Percentiles rank a stretch among this genome's conserved stretches.
phyloP scores from a whole-genome alignment of 768 basidiomycete genomes.

The Cantharellus cinnabarinus region DNA sequence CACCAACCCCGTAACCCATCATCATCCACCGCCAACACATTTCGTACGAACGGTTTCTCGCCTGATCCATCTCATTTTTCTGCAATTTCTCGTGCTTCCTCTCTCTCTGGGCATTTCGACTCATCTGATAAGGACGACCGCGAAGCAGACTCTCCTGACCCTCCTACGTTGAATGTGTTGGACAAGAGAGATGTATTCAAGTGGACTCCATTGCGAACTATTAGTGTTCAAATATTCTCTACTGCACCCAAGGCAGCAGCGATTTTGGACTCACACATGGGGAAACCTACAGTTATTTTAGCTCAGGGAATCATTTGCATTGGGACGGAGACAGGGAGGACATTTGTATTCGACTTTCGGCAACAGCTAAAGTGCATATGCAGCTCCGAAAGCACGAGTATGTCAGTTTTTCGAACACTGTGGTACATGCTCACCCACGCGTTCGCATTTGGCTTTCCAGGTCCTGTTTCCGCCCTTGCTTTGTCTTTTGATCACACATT shows the following conservation, averaged over 20 bases:
- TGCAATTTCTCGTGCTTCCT: conserved; percentile 48
- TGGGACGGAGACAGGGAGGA: conserved; percentile 61
- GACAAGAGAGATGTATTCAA: conserved; percentile 36
- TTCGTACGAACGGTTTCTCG: conserved; percentile 23
- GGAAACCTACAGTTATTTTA: conserved; percentile 59
- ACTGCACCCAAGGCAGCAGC: conserved; percentile 36
- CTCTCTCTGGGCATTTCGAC: conserved; percentile 29
- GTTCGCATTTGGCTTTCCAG: conserved; percentile 33
- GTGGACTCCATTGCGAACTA: conserved; percentile 48
- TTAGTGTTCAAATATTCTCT: conserved; percentile 37
- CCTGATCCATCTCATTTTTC: conserved; percentile 46
- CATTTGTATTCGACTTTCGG: conserved; percentile 76
- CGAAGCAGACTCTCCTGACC: conserved; percentile 3
- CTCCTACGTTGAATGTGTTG: not conserved
- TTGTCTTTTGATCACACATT: conserved; percentile 89
- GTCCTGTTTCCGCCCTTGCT: conserved; percentile 72
- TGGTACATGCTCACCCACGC: conserved; percentile 10
- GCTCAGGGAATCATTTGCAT: conserved; percentile 79
- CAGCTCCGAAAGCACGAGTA: conserved; percentile 48
- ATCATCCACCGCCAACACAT: conserved; percentile 26
- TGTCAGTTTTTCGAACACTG: not conserved
- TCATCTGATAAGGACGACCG: conserved; percentile 13
- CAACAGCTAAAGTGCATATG: conserved; percentile 68
- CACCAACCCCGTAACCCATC: conserved; percentile 18
- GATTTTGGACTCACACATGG: conserved; percentile 38